Evolutionary conservation across 371 early-diverging fungal species (phyloP).

Genomic region (Circinella minor): DNA sequence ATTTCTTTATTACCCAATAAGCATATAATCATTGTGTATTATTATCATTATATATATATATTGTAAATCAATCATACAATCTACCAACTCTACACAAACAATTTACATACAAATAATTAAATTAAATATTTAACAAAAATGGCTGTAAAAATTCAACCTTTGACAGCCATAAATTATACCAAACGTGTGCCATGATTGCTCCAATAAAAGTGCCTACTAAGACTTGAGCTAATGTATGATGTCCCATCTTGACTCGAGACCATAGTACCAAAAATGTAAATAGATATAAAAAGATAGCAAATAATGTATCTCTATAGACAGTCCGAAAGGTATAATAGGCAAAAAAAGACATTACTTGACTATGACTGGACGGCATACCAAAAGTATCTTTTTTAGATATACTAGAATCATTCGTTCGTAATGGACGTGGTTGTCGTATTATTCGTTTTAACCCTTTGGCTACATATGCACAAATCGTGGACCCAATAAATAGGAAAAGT

Average conservation of each 20-base stretch:
- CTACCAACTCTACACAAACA: too few species aligned
- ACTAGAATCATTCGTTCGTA: conserved; percentile 1
- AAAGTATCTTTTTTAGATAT: conserved; percentile 37
- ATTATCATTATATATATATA: not conserved
- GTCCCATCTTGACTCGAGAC: conserved; percentile 58
- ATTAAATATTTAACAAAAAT: not conserved
- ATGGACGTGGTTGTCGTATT: conserved; percentile 58
- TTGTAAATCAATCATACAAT: not conserved
- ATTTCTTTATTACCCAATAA: not conserved
- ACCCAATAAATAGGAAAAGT: conserved; percentile 33
- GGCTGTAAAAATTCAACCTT: conserved; percentile 5
- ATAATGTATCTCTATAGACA: not conserved
- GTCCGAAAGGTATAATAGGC: conserved; percentile 49
- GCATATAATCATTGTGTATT: not conserved
- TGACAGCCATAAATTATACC: conserved; percentile 17
- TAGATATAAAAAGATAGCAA: conserved; percentile 26
- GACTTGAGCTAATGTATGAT: conserved; percentile 60
- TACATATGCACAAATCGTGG: conserved; percentile 26
- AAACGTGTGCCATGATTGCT: conserved; percentile 5
- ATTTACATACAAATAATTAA: too few species aligned
- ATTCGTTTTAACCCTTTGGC: conserved; percentile 54
- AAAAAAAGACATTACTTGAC: conserved; percentile 76
- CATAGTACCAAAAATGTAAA: conserved; percentile 52
- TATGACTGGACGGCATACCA: conserved; percentile 82
- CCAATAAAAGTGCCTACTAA: conserved; percentile 52